Conservation (phyloP, 371 early-diverging fungal species). For the Mucor piriformis region DNA sequence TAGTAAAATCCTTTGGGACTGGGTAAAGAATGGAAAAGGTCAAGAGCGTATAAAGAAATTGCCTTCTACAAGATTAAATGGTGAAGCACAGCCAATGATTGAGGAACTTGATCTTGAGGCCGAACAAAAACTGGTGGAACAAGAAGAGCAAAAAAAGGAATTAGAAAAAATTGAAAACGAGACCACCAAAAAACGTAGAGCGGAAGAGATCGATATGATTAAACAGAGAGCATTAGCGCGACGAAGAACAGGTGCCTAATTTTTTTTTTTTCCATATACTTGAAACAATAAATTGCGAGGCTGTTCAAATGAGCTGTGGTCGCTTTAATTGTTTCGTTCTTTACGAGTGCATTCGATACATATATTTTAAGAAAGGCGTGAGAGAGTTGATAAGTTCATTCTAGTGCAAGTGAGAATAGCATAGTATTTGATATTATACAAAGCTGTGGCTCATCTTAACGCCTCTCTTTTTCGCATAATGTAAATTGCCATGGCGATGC, state of each 20-base stretch:
- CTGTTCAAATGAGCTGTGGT: no score
- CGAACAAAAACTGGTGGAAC: constrained; percentile 9
- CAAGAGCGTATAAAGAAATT: constrained; percentile 37
- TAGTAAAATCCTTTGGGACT: constrained; percentile 60
- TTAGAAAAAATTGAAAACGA: constrained; percentile 7
- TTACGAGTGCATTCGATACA: no score
- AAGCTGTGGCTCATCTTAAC: no score
- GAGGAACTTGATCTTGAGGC: constrained; percentile 28
- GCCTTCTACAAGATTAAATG: constrained; percentile 42
- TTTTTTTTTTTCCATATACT: no score
- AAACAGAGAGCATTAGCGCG: constrained; percentile 59
- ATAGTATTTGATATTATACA: no score
- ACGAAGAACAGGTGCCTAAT: constrained; percentile 19
- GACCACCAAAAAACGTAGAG: constrained; percentile 36
- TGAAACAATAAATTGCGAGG: no score
- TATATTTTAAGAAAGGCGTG: no score
- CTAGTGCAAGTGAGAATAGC: no score
- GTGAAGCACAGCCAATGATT: constrained; percentile 42
- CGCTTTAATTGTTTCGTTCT: no score
- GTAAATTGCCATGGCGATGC: no score
- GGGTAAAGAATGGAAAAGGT: constrained; percentile 50
- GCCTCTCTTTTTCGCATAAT: no score
- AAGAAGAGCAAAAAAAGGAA: constrained; percentile 15
- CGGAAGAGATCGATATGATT: constrained; percentile 51
- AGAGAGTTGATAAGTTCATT: no score